Percentiles rank a stretch among this genome's conserved stretches.
Conservation (phyloP, 1,284 basidiomycete species). For the Mycena citricolor region DNA sequence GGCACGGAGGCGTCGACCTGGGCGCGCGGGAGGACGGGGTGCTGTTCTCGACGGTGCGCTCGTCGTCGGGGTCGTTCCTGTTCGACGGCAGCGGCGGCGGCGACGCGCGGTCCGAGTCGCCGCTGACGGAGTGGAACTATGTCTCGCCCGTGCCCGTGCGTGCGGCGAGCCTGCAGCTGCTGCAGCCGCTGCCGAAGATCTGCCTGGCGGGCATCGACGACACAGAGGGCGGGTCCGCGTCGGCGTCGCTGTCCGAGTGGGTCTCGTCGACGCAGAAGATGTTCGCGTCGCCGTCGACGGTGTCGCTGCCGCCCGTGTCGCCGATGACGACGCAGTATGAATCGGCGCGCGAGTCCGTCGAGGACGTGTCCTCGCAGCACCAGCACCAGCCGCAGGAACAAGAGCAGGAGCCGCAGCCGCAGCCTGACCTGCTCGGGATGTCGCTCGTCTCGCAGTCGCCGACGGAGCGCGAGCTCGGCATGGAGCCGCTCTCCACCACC, state of each 20-base stretch:
- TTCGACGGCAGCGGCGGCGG: slow-evolving; percentile 37
- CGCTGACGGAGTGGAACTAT: slow-evolving; percentile 36
- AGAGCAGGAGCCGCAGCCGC: too few species aligned
- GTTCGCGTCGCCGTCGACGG: slow-evolving; percentile 22
- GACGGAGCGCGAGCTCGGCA: too few species aligned
- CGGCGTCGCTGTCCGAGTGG: slow-evolving; percentile 3
- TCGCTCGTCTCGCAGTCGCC: too few species aligned
- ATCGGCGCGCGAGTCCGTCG: too few species aligned
- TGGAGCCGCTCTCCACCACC: too few species aligned
- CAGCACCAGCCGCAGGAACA: too few species aligned
- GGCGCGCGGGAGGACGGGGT: slow-evolving; percentile 43
- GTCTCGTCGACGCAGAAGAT: slow-evolving; percentile 36
- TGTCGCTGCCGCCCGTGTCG: slow-evolving; percentile 12
- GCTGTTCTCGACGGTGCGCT: slow-evolving; percentile 37
- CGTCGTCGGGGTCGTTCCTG: too few species aligned
- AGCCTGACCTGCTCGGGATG: too few species aligned
- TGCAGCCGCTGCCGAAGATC: slow-evolving; percentile 28
- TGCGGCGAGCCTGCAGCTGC: slow-evolving; percentile 21
- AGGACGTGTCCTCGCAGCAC: too few species aligned
- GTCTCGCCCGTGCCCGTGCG: slow-evolving; percentile 29
- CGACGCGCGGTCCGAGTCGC: slow-evolving; percentile 36
- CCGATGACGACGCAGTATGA: slow-evolving; percentile 5
- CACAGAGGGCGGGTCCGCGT: slow-evolving; percentile 24
- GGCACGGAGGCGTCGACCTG: slow-evolving; percentile 26
- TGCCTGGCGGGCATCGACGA: slow-evolving; percentile 34